Conservation (phyloP, 441 rosid genomes). For the Pelargonium myrrhifolium region DNA sequence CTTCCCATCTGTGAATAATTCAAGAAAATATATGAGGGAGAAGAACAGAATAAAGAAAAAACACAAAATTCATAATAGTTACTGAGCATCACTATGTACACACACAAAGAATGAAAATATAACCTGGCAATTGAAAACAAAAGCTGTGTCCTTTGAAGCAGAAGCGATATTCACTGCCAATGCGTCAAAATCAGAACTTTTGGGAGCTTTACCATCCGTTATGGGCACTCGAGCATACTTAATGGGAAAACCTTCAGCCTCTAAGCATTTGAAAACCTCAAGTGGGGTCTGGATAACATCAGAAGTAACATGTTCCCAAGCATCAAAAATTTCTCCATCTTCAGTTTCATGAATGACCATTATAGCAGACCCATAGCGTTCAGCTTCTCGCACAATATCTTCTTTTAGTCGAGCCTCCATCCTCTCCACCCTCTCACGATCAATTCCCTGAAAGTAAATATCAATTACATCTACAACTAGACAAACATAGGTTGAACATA, state of each 20-base stretch:
- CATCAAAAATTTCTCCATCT: slow-evolving; percentile 75
- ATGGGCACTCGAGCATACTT: slow-evolving; percentile 96
- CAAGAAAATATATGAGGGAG: slow-evolving; percentile 19
- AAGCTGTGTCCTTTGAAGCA: slow-evolving; percentile 86
- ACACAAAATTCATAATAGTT: slow-evolving; percentile 16
- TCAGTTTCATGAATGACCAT: slow-evolving; percentile 98
- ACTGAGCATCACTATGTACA: slow-evolving; percentile 8
- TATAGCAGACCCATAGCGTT: slow-evolving; percentile 77
- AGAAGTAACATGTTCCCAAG: slow-evolving; percentile 84
- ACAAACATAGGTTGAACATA: not conserved
- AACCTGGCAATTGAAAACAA: slow-evolving; percentile 99
- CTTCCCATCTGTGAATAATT: slow-evolving; percentile 77
- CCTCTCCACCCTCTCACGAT: slow-evolving; percentile 86
- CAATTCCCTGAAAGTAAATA: slow-evolving; percentile 69
- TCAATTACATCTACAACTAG: slow-evolving; percentile 13
- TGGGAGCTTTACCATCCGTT: slow-evolving; percentile 98
- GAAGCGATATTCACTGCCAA: slow-evolving; percentile 74
- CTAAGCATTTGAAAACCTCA: slow-evolving; percentile 84
- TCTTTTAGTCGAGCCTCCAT: slow-evolving; percentile 98
- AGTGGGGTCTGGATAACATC: slow-evolving; percentile 89
- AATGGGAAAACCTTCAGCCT: slow-evolving; percentile 74
- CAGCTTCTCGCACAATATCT: slow-evolving; percentile 93
- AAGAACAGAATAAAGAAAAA: slow-evolving; percentile 12
- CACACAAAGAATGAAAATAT: slow-evolving; percentile 17
- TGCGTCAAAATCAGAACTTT: slow-evolving; percentile 88